These are phyloP conservation scores for Skeletonema potamos DNA, from an alignment of 108 stramenopile species.

Conservation along the genomic window DNA sequence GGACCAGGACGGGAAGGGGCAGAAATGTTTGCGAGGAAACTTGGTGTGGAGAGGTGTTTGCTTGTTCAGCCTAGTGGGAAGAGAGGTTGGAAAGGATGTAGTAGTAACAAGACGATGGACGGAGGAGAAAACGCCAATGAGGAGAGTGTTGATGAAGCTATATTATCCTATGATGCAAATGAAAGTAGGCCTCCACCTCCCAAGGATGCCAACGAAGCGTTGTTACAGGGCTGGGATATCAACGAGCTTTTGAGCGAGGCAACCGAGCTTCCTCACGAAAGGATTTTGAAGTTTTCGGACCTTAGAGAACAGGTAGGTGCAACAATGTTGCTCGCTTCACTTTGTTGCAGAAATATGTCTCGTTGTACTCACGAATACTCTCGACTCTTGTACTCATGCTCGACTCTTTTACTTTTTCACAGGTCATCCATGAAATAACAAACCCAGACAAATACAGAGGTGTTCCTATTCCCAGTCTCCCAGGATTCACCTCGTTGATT, in stretches of 20 bases:
- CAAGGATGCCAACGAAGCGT: slow-evolving; percentile 99
- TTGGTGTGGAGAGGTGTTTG: slow-evolving; percentile 81
- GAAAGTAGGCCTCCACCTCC: slow-evolving; percentile 41
- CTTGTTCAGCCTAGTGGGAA: slow-evolving; percentile 60
- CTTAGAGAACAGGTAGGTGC: slow-evolving; percentile 50
- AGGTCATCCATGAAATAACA: slow-evolving; percentile 80
- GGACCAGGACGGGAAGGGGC: slow-evolving; percentile 86
- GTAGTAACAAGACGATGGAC: background rate
- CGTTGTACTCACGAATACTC: background rate
- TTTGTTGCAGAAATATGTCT: slow-evolving; percentile 7
- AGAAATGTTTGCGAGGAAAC: slow-evolving; percentile 85
- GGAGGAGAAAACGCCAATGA: background rate
- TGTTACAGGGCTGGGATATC: slow-evolving; percentile 73
- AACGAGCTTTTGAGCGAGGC: slow-evolving; percentile 64
- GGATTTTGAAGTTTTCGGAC: slow-evolving; percentile 77
- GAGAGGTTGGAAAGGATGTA: slow-evolving; percentile 14
- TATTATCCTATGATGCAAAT: too few relatives aligned
- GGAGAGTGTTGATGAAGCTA: background rate
- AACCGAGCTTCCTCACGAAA: slow-evolving; percentile 65
- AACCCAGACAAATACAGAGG: slow-evolving; percentile 79
- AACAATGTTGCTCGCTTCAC: background rate
- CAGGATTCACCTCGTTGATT: slow-evolving; percentile 78
- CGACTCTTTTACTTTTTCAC: background rate
- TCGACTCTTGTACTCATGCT: background rate
- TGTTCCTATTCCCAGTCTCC: slow-evolving; percentile 69